Conservation (phyloP, 2,329 filamentous ascomycete species). For the Fusarium decemcellulare region DNA sequence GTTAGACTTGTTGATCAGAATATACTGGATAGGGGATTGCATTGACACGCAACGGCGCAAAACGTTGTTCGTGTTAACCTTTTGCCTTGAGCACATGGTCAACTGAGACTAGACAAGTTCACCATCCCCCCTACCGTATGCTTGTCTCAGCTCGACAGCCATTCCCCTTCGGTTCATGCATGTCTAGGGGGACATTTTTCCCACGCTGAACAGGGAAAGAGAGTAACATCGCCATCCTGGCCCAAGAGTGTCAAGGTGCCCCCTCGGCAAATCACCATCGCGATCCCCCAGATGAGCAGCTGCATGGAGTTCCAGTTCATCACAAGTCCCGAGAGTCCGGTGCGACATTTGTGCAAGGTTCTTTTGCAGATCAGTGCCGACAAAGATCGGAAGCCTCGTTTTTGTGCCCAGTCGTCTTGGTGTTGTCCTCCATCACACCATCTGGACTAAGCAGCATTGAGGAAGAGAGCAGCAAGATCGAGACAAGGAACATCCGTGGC, state of each 20-base stretch:
- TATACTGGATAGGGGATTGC: not conserved
- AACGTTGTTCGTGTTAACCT: conserved; percentile 1
- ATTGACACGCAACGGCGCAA: not conserved
- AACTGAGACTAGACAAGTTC: not conserved
- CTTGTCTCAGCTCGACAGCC: conserved; percentile 9
- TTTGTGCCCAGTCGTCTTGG: not conserved
- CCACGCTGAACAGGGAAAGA: conserved; percentile 10
- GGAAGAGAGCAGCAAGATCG: conserved; percentile 9
- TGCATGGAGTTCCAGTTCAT: not conserved
- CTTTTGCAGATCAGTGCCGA: conserved; percentile 24
- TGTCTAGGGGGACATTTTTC: not conserved
- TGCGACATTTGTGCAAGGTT: not conserved
- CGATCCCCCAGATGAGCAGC: not conserved
- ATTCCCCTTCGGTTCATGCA: conserved; percentile 7
- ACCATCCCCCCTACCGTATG: not conserved
- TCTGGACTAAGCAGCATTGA: conserved; percentile 28
- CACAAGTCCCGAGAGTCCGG: conserved; percentile 5
- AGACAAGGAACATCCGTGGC: not conserved
- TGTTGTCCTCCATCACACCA: conserved; percentile 30
- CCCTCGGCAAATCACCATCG: not conserved
- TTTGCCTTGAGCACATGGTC: not conserved
- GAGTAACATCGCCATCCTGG: not conserved
- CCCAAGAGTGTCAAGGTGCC: not conserved
- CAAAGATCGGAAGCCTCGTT: not conserved
- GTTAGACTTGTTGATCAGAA: conserved; percentile 29